Base-by-base conservation (phyloP, 2,329 filamentous ascomycete genomes). In the Lojkania enalia region DNA sequence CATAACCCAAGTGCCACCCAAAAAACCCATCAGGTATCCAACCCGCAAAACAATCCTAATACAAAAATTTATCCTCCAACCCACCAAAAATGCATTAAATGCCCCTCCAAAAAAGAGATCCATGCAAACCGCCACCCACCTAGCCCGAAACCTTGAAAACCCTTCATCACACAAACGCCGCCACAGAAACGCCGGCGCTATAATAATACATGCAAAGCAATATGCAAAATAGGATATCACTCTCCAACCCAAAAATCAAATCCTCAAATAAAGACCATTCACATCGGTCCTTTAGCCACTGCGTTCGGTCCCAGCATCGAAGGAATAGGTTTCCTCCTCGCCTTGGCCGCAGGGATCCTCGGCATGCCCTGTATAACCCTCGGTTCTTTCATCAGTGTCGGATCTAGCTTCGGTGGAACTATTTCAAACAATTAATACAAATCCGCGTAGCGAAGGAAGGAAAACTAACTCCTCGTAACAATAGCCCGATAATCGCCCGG, bases 281-380 rank as follows among this genome's bases (percentile, higher is more conserved):
- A n/a, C 7, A 27, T 27, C 31, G 63, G 61, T 31, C 59, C 61
- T 46, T 59, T 49, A 9, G 61, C 53, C 16, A 35, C 40, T 31
- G 58, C 57, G 40, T 63, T 64, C 11, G 64, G 64, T 18, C 66
- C 66, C 18, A 71, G 56, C 66, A 70, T 66, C 9, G 66, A 69
- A 6, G 75, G 74, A 36, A 77, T 75, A 2, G 75, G 75, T 58
- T 77, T 78, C 25, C 76, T 65, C 42, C 72, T 72, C 18, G 75
- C 73, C 54, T 75, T 72, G n/a, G 67, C 67, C 48, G 70, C 68
- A 39, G 77, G 76, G 13, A 82, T 74, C 46, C 80, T 72, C 20
- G 90, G 90, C n/a, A 90, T 84, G 25, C 91, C 91, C 67, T 95
- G 90, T 29, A 96, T 92, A 51, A 88, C 84, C 46, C 91, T 82